Evolutionary conservation across 176 grass and related monocot species (phyloP).

Genomic region (Guadua angustifolia): DNA sequence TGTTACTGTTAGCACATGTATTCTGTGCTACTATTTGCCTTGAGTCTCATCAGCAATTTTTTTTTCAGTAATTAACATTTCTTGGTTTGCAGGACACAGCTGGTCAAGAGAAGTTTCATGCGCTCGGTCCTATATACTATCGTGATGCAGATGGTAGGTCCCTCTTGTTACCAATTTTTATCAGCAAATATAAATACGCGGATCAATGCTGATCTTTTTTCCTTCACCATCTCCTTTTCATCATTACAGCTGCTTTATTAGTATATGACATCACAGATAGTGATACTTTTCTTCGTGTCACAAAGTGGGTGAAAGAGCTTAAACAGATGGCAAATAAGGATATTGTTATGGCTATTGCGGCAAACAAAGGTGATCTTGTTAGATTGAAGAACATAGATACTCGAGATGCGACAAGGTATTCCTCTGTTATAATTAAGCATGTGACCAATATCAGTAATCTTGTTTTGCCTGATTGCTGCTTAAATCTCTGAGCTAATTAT

Average conservation of each 20-base stretch:
- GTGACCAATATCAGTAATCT: neutral
- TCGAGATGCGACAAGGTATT: constrained; percentile 50
- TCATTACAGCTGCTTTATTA: constrained; percentile 71
- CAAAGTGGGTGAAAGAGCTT: constrained; percentile 89
- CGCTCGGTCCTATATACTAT: constrained; percentile 83
- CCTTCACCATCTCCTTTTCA: constrained; percentile 8
- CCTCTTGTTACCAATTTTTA: constrained; percentile 23
- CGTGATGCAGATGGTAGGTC: constrained; percentile 72
- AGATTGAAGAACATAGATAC: constrained; percentile 73
- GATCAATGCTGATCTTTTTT: neutral
- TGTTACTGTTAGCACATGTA: neutral
- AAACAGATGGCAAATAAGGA: constrained; percentile 79
- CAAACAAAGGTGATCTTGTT: constrained; percentile 85
- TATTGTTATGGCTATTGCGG: constrained; percentile 78
- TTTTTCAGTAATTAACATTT: neutral
- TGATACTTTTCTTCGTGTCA: constrained; percentile 77
- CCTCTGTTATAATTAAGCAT: neutral
- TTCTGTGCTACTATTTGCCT: neutral
- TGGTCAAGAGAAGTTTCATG: constrained; percentile 85
- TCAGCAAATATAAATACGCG: neutral
- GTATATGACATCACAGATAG: constrained; percentile 81
- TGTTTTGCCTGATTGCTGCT: neutral
- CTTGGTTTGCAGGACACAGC: constrained; percentile 66
- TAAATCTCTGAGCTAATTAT: neutral
- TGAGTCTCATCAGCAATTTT: neutral